Conservation (phyloP, 2,329 filamentous ascomycete genomes). For the Ambrosiella beaveri region DNA sequence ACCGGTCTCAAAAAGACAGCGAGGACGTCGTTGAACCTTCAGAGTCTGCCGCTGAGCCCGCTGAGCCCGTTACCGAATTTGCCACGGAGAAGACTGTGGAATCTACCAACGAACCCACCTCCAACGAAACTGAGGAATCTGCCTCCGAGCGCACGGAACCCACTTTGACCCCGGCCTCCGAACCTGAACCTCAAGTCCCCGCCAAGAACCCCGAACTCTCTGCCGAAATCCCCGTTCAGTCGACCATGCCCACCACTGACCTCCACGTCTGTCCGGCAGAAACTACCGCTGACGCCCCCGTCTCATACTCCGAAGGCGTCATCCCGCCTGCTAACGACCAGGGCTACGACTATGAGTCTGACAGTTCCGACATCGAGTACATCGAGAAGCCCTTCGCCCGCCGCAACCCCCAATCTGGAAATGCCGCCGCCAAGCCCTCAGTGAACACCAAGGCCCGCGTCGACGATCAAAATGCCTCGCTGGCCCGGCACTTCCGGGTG, state of each 20-base stretch:
- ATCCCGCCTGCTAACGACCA: background rate
- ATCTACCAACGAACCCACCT: background rate
- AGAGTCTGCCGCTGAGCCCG: background rate
- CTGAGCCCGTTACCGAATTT: background rate
- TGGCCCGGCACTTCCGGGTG: constrained; percentile 64
- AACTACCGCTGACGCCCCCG: background rate
- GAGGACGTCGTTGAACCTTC: background rate
- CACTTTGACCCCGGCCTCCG: background rate
- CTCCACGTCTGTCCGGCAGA: background rate
- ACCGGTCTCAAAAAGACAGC: background rate
- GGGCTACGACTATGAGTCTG: constrained; percentile 45
- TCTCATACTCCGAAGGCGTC: background rate
- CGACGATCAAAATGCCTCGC: constrained; percentile 74
- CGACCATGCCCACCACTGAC: background rate
- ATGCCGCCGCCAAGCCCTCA: constrained; percentile 36
- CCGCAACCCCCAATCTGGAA: constrained; percentile 12
- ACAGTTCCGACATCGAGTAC: constrained; percentile 17
- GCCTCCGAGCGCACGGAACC: background rate
- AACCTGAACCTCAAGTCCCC: background rate
- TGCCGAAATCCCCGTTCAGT: background rate
- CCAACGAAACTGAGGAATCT: background rate
- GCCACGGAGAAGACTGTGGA: background rate
- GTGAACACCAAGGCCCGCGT: constrained; percentile 65
- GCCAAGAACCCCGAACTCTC: background rate
- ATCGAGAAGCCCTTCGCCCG: constrained; percentile 11